Base-by-base conservation (phyloP, 495 filamentous ascomycete genomes). In the Penicillium subrubescens region DNA sequence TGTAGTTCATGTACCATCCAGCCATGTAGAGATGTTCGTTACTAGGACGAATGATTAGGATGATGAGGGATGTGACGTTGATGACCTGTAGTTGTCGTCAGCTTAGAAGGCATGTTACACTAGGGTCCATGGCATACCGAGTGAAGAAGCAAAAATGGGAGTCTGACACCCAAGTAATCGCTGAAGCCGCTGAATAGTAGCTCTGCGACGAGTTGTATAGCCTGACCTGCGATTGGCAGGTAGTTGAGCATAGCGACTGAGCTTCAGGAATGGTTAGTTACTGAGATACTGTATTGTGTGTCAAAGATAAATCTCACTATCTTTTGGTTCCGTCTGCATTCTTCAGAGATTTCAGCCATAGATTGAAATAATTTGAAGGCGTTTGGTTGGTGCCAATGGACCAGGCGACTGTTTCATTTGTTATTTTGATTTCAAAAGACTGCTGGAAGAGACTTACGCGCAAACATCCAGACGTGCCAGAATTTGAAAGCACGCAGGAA, bases 231-330 rank as follows among this genome's bases (percentile, higher is more conserved):
- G 8, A 48, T 48, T 2, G 44, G 44, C 2, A 48, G 21, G 15
- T 48, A 48, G 44, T 48, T 48, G 44, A 48, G 44, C 44, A 48
- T 48, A 21, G 44, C 44, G 21, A 48, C 44, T 19, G 44, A 48
- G 44, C 44, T 48, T 48, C 1, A 48, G 19, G 10, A 11, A 48
- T 12, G 19, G 44, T 48, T n/a, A 48, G 21, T 25, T 1, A 7
- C 23, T 25, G n/a, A 25, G 2, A 48, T 23, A 25, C n/a, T 8
- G n/a, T n/a, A n/a, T n/a, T n/a, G n/a, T n/a, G n/a, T n/a, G n/a
- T n/a, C n/a, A n/a, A n/a, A n/a, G n/a, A 12, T 48, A 25, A 11
- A 25, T 48, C 21, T 48, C 21, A 48, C 44, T 48, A 48, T 48
- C 44, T 48, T 17, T 21, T 48, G 8, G 44, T 23, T 5, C 44